Percentiles rank a stretch among this genome's conserved stretches.
Evolutionary conservation across 139 green algal species (phyloP).

Genomic region (Chlorella sp.): DNA sequence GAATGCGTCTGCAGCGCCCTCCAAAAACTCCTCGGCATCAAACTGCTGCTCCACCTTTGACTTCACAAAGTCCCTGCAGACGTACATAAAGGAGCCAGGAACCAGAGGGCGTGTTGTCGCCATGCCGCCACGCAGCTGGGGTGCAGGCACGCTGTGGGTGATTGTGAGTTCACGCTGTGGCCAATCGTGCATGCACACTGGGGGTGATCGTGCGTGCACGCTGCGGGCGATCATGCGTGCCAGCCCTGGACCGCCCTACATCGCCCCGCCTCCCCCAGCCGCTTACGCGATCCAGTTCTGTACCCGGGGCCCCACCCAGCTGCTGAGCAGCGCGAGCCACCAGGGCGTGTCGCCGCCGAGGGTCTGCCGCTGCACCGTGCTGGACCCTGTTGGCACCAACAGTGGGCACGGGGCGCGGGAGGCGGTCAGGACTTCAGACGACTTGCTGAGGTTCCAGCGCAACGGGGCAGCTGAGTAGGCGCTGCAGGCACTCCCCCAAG

Average conservation of each 20-base stretch:
- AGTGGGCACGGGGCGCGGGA: no score
- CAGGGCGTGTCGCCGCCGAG: background rate
- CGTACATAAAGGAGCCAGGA: background rate
- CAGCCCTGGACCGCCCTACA: no score
- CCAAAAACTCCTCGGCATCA: conserved; percentile 31
- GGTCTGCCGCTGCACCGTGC: conserved; percentile 14
- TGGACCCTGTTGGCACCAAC: no score
- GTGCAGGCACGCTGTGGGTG: background rate
- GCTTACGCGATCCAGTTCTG: background rate
- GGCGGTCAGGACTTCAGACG: no score
- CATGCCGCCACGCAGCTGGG: background rate
- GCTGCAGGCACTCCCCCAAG: no score
- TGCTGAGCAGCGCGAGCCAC: background rate
- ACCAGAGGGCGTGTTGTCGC: background rate
- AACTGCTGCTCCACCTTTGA: conserved; percentile 29
- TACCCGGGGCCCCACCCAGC: background rate
- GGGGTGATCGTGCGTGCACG: no score
- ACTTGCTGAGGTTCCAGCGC: no score
- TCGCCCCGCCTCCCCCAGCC: no score
- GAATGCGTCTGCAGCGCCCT: conserved; percentile 38
- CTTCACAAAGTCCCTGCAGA: conserved; percentile 19
- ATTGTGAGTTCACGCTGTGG: no score
- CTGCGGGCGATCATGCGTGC: no score
- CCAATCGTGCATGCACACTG: no score
- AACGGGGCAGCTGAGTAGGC: no score